phyloP scores from a whole-genome alignment of 352 stramenopile species.

The Globisporangium perplexum region DNA sequence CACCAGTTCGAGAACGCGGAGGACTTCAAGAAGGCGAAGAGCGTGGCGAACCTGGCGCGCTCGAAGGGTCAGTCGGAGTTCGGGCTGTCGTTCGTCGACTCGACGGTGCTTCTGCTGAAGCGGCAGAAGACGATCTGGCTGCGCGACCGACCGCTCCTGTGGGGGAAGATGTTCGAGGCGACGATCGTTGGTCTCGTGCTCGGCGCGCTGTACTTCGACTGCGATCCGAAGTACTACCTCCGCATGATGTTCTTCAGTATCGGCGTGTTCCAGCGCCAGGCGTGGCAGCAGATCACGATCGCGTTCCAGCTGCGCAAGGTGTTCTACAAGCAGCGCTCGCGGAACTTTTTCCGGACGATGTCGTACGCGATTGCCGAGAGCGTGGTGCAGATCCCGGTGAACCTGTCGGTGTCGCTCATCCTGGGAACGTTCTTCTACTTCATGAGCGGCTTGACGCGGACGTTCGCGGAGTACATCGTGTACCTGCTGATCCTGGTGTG shows the following conservation, averaged over 20 bases:
- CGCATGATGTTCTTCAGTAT: constrained; percentile 65
- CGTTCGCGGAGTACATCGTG: constrained; percentile 31
- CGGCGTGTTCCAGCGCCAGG: constrained; percentile 67
- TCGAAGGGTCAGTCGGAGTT: constrained; percentile 52
- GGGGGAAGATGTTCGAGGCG: constrained; percentile 55
- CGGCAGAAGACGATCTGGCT: constrained; percentile 67
- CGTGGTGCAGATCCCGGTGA: constrained; percentile 8
- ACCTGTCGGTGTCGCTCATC: constrained; percentile 8
- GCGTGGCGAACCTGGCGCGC: constrained; percentile 34
- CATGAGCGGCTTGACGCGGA: constrained; percentile 55
- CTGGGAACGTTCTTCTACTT: constrained; percentile 35
- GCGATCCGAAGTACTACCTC: constrained; percentile 49
- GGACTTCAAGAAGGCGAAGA: constrained; percentile 53
- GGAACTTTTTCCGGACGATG: background rate
- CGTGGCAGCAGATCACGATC: constrained; percentile 58
- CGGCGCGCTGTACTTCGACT: constrained; percentile 64
- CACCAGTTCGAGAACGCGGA: constrained; percentile 49
- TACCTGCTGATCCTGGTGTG: constrained; percentile 52
- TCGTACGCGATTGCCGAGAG: background rate
- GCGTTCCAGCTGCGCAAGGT: constrained; percentile 59
- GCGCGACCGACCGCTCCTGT: constrained; percentile 49
- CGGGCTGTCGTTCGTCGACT: constrained; percentile 17
- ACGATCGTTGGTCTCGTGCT: constrained; percentile 74
- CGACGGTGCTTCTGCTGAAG: constrained; percentile 44
- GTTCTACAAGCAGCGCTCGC: constrained; percentile 73